Percentiles rank a stretch among this genome's conserved stretches.
Conservation (phyloP, 2,329 filamentous ascomycete species). For the Xylaria sp. region DNA sequence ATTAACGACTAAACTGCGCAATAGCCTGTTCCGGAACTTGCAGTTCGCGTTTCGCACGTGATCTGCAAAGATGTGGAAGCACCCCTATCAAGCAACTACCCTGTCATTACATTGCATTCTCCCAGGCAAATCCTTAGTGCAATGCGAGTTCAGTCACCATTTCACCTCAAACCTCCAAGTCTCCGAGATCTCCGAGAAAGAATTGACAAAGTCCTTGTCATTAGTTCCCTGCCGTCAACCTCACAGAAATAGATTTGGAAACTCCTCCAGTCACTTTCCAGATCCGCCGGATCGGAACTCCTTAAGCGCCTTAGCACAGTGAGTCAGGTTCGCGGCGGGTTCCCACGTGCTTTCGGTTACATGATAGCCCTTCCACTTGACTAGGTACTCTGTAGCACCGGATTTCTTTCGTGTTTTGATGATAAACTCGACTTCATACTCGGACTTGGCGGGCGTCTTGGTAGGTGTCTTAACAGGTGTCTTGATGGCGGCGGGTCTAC, state of each 20-base stretch:
- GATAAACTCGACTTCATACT: constrained; percentile 62
- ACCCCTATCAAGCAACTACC: background rate
- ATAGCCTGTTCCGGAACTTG: background rate
- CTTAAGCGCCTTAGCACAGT: constrained; percentile 49
- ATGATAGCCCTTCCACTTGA: constrained; percentile 66
- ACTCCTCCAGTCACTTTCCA: background rate
- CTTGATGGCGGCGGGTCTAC: background rate
- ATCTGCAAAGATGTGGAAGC: background rate
- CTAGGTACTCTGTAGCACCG: constrained; percentile 53
- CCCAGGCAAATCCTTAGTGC: background rate
- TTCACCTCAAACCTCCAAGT: background rate
- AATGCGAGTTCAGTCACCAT: background rate
- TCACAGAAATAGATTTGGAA: background rate
- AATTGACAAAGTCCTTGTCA: background rate
- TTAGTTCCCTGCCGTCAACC: background rate
- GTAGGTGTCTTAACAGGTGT: background rate
- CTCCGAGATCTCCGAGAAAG: background rate
- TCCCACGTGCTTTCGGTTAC: constrained; percentile 64
- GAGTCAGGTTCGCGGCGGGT: constrained; percentile 57
- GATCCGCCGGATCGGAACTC: constrained; percentile 26
- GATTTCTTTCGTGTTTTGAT: constrained; percentile 53
- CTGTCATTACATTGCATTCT: background rate
- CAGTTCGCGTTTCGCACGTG: background rate
- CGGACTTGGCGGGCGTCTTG: constrained; percentile 32
- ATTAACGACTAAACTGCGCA: background rate